A percentile compares a stretch with the other conserved stretches of the same genome.
Conservation (phyloP, 768 basidiomycete genomes). For the Plicaturopsis crispa region DNA sequence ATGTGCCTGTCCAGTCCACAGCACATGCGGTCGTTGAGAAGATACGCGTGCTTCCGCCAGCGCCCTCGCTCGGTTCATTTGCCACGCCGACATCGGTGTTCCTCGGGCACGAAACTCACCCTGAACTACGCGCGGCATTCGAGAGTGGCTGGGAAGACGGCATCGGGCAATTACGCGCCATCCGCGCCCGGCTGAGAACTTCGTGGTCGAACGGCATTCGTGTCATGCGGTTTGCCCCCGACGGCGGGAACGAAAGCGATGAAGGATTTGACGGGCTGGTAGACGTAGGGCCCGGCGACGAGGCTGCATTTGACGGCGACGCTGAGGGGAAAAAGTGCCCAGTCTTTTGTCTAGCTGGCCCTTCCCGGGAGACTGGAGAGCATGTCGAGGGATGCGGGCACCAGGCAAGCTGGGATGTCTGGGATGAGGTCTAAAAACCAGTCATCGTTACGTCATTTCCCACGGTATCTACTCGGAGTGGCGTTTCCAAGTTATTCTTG, state of each 20-base stretch:
- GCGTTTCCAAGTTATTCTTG: too few species aligned
- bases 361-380: conserved; percentile 9
- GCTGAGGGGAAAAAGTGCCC: conserved; percentile 15
- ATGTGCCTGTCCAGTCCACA: conserved; percentile 6
- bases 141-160: conserved; percentile 59
- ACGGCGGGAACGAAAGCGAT: conserved; percentile 14
- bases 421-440: conserved; percentile 17
- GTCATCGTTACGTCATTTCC: conserved; percentile 13
- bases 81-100: conserved; percentile 24
- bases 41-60: conserved; percentile 51
- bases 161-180: conserved; percentile 41
- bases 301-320: conserved; percentile 7
- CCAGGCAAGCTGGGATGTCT: conserved; percentile 21
- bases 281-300: conserved; percentile 14
- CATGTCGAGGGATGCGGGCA: conserved; percentile 33
- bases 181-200: conserved; percentile 33
- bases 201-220: conserved; percentile 39
- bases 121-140: conserved; percentile 42
- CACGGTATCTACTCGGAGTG: too few species aligned
- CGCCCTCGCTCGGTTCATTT: conserved; percentile 41
- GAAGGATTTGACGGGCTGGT: conserved; percentile 27
- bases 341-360: conserved; percentile 32
- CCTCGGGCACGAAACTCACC: conserved; percentile 15
- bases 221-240: conserved; percentile 31
- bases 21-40: conserved; percentile 19